These are phyloP conservation scores for Stereocaulon alpinum DNA, from an alignment of 495 filamentous ascomycete species.

Conservation along the genomic window DNA sequence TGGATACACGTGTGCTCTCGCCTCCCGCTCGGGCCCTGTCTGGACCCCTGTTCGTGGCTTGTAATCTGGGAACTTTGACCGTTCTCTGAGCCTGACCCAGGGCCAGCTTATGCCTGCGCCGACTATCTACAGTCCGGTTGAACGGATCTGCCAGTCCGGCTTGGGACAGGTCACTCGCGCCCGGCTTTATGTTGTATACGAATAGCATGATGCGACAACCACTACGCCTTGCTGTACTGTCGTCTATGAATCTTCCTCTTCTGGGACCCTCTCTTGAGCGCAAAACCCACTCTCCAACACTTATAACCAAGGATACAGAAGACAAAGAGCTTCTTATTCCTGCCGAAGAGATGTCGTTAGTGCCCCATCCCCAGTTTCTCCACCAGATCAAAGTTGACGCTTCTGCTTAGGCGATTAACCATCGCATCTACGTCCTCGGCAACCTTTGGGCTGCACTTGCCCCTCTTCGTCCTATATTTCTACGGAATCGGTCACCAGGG, in stretches of 20 bases:
- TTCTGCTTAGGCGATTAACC: too few relatives aligned
- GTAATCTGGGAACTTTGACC: too few relatives aligned
- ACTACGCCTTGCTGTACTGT: conserved; percentile 4
- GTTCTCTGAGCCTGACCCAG: too few relatives aligned
- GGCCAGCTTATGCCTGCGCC: too few relatives aligned
- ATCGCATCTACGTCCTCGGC: too few relatives aligned
- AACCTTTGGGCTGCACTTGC: too few relatives aligned
- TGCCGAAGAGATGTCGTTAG: neutral
- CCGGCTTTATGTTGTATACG: neutral
- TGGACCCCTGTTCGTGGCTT: too few relatives aligned
- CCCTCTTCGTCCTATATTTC: too few relatives aligned
- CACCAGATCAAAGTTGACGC: neutral
- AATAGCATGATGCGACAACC: neutral
- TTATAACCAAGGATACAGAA: neutral
- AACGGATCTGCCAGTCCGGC: conserved; percentile 4
- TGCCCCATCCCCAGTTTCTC: neutral
- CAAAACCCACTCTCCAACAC: neutral
- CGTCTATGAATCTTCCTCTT: conserved; percentile 1
- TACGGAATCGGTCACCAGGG: too few relatives aligned
- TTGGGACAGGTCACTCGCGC: conserved; percentile 2
- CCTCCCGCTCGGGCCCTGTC: too few relatives aligned
- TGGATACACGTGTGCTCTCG: too few relatives aligned
- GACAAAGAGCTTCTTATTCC: conserved; percentile 2
- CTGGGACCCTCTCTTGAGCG: neutral
- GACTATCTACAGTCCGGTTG: neutral